Evolutionary conservation across 306 rosid genomes (phyloP), one percentile per base, ranked within the genome.

Genomic region (Malus sylvestris): DNA sequence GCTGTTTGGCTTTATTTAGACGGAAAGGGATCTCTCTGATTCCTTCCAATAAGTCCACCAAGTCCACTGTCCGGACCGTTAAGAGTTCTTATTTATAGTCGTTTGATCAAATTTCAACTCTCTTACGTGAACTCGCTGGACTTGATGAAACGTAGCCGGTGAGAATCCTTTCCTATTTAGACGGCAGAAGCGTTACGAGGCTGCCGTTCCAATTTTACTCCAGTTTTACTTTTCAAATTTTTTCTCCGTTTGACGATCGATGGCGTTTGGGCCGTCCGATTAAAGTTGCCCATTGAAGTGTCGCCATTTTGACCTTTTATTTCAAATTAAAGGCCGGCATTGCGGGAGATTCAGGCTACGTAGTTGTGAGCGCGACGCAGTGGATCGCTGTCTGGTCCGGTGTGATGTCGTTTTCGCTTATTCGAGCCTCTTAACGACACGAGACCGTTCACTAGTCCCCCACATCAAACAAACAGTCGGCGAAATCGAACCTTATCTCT

Each of bases 301-400:
- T 30, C 81, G 30, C 4, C 51, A 68, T 72, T 70, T 67, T 20
- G 53, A 78, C 76, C 75, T 11, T 60, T 51, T 10, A 72, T 77
- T 81, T 73, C 62, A 73, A 68, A 35, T 67, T 8, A n/a, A 60
- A 38, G 81, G 79, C 75, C 82, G 79, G 82, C 75, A 2, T 38
- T 33, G 85, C 67, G 79, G 85, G 68, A 52, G 70, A 12, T 60
- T 49, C 71, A 67, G 71, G 79, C 68, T 30, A 67, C 35, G 59
- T 25, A 10, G 71, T 19, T 46, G 62, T 6, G n/a, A n/a, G 67
- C 38, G 78, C 61, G 68, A 13, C 29, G 33, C 67, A 80, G 66
- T 7, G 62, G 68, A 73, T 79, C 14, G 42, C 19, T 1, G 20
- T 23, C 35, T 13, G 74, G 78, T 70, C 55, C 74, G 57, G 70